phyloP scores from a whole-genome alignment of 495 filamentous ascomycete species.

The Delitschia confertaspora region DNA sequence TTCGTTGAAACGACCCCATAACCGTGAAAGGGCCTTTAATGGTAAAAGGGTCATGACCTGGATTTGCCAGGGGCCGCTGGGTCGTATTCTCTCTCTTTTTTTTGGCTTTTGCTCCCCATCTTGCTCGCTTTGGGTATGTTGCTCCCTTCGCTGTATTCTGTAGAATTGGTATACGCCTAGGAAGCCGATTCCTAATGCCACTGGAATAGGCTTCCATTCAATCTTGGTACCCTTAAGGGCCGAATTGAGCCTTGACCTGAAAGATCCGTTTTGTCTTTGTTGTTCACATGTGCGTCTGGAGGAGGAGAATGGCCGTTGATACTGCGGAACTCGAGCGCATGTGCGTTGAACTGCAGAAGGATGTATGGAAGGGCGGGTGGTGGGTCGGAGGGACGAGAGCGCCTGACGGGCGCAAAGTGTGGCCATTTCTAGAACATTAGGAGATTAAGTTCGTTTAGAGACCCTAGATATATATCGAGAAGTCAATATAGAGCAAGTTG shows the following conservation, averaged over 20 bases:
- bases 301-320: constrained; percentile 37
- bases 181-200: constrained; percentile 79
- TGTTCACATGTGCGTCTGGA: constrained; percentile 38
- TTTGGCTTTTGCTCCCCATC: constrained; percentile 44
- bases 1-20: constrained; percentile 96
- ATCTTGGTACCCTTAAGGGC: constrained; percentile 67
- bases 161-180: constrained; percentile 81
- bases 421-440: constrained; percentile 36
- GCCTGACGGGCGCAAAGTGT: constrained; percentile 39
- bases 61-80: constrained; percentile 90
- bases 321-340: constrained; percentile 9
- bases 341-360: constrained; percentile 1
- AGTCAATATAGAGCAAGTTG: too few species aligned
- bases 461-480: too few species aligned
- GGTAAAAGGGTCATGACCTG: constrained; percentile 94
- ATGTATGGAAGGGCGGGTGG: constrained; percentile 14
- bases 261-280: constrained; percentile 45
- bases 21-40: constrained; percentile 80
- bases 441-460: too few species aligned
- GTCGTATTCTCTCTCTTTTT: constrained; percentile 62
- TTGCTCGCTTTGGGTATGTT: constrained; percentile 42
- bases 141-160: constrained; percentile 48
- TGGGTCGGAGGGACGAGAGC: constrained; percentile 32
- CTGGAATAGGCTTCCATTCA: constrained; percentile 93
- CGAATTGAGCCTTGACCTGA: constrained; percentile 51